Conservation (phyloP, 78 protist species). For the Protostelium mycophagum region DNA sequence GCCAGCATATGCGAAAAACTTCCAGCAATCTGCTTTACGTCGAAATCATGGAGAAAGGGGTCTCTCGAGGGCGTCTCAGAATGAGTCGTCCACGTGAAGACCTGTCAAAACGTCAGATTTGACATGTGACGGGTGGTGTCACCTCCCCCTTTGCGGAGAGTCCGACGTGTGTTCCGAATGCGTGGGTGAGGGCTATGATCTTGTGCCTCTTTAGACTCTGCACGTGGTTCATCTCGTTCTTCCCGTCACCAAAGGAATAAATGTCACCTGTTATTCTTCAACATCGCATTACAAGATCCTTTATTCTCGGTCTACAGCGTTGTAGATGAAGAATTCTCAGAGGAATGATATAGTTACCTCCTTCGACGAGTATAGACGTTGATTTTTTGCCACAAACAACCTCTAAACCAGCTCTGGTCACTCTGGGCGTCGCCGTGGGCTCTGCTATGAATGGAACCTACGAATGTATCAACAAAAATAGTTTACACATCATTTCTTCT, state of each 20-base stretch:
- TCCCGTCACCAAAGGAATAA: background rate
- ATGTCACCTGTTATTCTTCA: background rate
- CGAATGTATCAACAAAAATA: too few relatives aligned
- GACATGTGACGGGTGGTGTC: background rate
- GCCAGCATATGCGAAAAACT: background rate
- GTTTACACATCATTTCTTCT: too few relatives aligned
- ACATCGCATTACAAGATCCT: too few relatives aligned
- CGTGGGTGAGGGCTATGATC: background rate
- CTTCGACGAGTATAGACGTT: background rate
- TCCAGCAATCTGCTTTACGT: background rate
- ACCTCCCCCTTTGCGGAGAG: background rate
- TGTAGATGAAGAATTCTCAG: too few relatives aligned
- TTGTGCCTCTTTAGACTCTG: background rate
- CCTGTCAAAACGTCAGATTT: background rate
- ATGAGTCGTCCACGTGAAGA: background rate
- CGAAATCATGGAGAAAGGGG: background rate
- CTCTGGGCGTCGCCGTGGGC: background rate
- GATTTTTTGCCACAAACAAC: background rate
- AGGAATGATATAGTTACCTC: background rate
- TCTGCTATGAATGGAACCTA: background rate
- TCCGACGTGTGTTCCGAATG: background rate
- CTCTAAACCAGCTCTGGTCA: background rate
- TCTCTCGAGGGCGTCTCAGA: background rate
- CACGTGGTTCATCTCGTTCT: background rate
- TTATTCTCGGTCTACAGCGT: too few relatives aligned